These are phyloP conservation scores for Thelonectria blattea DNA, from an alignment of 2,329 filamentous ascomycete genomes.

Conservation along the genomic window DNA sequence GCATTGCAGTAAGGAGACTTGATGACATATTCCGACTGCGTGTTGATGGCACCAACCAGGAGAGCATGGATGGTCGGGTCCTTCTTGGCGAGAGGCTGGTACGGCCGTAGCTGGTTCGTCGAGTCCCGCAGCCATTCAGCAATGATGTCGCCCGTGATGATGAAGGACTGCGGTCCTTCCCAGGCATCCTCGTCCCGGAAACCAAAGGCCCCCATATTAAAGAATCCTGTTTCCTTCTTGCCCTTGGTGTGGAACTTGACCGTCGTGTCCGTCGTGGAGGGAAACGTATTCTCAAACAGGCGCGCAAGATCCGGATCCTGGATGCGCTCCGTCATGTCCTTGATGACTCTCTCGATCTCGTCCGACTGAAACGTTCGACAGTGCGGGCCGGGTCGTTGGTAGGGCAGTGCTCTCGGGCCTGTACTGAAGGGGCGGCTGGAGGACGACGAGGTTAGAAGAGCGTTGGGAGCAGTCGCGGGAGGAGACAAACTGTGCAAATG, in stretches of 20 bases:
- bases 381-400: slow-evolving; percentile 77
- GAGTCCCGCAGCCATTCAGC: slow-evolving; percentile 93
- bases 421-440: slow-evolving; percentile 76
- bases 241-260: slow-evolving; percentile 84
- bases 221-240: slow-evolving; percentile 47
- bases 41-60: slow-evolving; percentile 93
- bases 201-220: slow-evolving; percentile 42
- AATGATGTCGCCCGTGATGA: slow-evolving; percentile 92
- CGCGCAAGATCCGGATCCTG: slow-evolving; percentile 86
- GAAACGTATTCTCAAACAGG: slow-evolving; percentile 94
- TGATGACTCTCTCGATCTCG: slow-evolving; percentile 86
- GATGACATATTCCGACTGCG: slow-evolving; percentile 93
- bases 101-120: slow-evolving; percentile 91
- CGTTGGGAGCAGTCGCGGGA: background rate
- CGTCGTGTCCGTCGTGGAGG: slow-evolving; percentile 84
- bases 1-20: slow-evolving; percentile 97
- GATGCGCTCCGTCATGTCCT: slow-evolving; percentile 79
- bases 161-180: slow-evolving; percentile 87
- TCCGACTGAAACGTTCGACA: slow-evolving; percentile 92
- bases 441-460: slow-evolving; percentile 14
- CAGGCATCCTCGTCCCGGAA: slow-evolving; percentile 65
- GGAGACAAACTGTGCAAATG: slow-evolving; percentile 47
- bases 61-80: slow-evolving; percentile 79
- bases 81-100: slow-evolving; percentile 82
- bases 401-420: slow-evolving; percentile 81